These are phyloP conservation scores for Periconia sp. DNA, from an alignment of 2,329 filamentous ascomycete species.

Conservation along the genomic window DNA sequence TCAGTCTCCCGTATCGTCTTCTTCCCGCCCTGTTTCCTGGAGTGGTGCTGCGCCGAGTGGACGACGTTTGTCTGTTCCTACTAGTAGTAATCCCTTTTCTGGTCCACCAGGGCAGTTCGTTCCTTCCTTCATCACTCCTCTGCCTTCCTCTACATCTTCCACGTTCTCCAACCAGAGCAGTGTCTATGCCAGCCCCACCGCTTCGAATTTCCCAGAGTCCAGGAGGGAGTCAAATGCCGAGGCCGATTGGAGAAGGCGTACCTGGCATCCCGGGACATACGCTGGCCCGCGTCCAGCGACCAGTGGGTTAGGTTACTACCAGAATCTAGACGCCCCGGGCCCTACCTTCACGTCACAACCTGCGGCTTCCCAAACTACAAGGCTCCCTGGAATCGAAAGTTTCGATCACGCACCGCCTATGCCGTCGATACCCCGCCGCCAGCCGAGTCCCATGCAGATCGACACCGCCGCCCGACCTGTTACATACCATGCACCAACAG, in stretches of 20 bases:
- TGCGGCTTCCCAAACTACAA: slow-evolving; percentile 64
- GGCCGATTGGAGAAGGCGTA: slow-evolving; percentile 78
- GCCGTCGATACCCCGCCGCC: slow-evolving; percentile 62
- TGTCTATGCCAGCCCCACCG: slow-evolving; percentile 68
- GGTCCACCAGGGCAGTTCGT: slow-evolving; percentile 63
- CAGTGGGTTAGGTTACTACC: slow-evolving; percentile 74
- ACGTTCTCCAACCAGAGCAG: slow-evolving; percentile 61
- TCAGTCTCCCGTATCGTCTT: slow-evolving; percentile 70
- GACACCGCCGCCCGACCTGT: slow-evolving; percentile 55
- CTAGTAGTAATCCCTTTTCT: slow-evolving; percentile 73
- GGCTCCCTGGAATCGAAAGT: slow-evolving; percentile 87
- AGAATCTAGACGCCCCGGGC: slow-evolving; percentile 66
- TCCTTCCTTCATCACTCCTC: slow-evolving; percentile 58
- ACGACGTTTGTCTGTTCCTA: slow-evolving; percentile 81
- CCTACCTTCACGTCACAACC: slow-evolving; percentile 57
- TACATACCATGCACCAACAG: slow-evolving; percentile 38
- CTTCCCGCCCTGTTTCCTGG: slow-evolving; percentile 72
- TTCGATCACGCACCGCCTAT: slow-evolving; percentile 76
- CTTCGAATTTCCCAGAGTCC: slow-evolving; percentile 62
- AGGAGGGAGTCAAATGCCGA: slow-evolving; percentile 71
- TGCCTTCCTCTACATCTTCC: slow-evolving; percentile 57
- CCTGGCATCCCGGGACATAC: slow-evolving; percentile 83
- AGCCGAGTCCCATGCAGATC: slow-evolving; percentile 75
- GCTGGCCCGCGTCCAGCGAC: slow-evolving; percentile 63
- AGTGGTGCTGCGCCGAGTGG: slow-evolving; percentile 69